Conservation (phyloP, 2,329 filamentous ascomycete genomes). For the Didymella segeticola region DNA sequence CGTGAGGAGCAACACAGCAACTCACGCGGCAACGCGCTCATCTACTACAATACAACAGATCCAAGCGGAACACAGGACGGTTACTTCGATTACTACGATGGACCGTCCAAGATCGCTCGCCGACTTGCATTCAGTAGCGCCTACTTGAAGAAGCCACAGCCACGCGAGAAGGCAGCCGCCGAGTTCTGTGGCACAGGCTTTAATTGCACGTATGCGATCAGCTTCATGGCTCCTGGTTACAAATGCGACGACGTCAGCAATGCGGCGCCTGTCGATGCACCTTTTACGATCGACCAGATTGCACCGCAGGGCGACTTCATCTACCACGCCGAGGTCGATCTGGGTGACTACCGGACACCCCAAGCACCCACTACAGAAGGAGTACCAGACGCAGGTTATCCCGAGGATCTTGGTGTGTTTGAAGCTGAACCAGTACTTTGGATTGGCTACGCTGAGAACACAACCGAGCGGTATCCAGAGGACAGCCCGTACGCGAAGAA, state of each 20-base stretch:
- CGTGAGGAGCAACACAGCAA: slow-evolving; percentile 26
- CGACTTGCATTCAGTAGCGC: slow-evolving; percentile 41
- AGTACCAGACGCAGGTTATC: slow-evolving; percentile 35
- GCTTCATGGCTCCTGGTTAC: slow-evolving; percentile 46
- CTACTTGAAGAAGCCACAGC: slow-evolving; percentile 43
- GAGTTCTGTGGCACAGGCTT: slow-evolving; percentile 42
- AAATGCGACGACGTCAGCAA: slow-evolving; percentile 42
- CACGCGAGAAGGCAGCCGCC: slow-evolving; percentile 29
- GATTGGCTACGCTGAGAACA: slow-evolving; percentile 46
- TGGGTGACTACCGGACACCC: slow-evolving; percentile 40
- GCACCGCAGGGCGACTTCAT: slow-evolving; percentile 42
- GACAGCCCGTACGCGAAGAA: slow-evolving; percentile 32
- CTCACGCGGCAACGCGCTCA: slow-evolving; percentile 33
- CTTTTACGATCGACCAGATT: slow-evolving; percentile 40
- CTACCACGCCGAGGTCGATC: slow-evolving; percentile 41
- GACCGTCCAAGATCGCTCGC: slow-evolving; percentile 44
- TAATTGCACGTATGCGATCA: slow-evolving; percentile 48
- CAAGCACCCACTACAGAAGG: slow-evolving; percentile 35
- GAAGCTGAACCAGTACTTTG: slow-evolving; percentile 45
- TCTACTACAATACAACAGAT: slow-evolving; percentile 48
- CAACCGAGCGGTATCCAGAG: slow-evolving; percentile 27
- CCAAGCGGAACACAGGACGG: slow-evolving; percentile 22
- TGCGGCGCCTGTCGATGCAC: slow-evolving; percentile 20
- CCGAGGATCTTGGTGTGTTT: slow-evolving; percentile 41
- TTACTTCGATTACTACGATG: slow-evolving; percentile 49